Percentiles rank a stretch among this genome's conserved stretches.
Conservation (phyloP, 2,329 filamentous ascomycete genomes). For the Pseudogymnoascus sp. region DNA sequence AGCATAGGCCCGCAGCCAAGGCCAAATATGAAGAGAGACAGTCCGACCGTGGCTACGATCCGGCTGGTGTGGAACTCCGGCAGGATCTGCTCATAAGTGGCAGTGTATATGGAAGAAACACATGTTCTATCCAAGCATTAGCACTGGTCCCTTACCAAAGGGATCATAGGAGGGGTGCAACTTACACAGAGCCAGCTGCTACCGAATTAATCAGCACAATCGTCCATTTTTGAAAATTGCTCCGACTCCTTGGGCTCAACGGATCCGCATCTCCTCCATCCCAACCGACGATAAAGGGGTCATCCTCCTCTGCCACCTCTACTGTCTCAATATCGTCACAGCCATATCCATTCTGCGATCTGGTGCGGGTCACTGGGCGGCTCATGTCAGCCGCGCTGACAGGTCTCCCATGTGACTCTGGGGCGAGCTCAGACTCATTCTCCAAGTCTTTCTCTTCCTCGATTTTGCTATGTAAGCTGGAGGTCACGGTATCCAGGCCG, state of each 20-base stretch:
- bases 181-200: constrained; percentile 73
- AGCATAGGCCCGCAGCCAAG: constrained; percentile 53
- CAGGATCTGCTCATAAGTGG: constrained; percentile 71
- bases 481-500: not conserved
- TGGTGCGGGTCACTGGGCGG: not conserved
- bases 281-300: constrained; percentile 65
- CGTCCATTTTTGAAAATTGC: constrained; percentile 64
- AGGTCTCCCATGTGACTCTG: not conserved
- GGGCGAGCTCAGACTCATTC: not conserved
- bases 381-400: not conserved
- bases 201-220: constrained; percentile 68
- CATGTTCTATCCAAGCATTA: constrained; percentile 56
- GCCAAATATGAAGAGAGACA: constrained; percentile 78
- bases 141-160: not conserved
- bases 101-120: constrained; percentile 82
- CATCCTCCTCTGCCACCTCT: constrained; percentile 27
- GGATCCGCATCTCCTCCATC: constrained; percentile 67
- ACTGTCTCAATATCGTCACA: constrained; percentile 21
- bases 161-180: constrained; percentile 22
- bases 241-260: constrained; percentile 65
- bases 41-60: constrained; percentile 69
- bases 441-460: not conserved
- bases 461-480: not conserved
- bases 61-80: constrained; percentile 65
- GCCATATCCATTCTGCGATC: constrained; percentile 30